Evolutionary conservation across 1,139 yeast genomes (phyloP).

Genomic region (Eremothecium cymbalariae): DNA sequence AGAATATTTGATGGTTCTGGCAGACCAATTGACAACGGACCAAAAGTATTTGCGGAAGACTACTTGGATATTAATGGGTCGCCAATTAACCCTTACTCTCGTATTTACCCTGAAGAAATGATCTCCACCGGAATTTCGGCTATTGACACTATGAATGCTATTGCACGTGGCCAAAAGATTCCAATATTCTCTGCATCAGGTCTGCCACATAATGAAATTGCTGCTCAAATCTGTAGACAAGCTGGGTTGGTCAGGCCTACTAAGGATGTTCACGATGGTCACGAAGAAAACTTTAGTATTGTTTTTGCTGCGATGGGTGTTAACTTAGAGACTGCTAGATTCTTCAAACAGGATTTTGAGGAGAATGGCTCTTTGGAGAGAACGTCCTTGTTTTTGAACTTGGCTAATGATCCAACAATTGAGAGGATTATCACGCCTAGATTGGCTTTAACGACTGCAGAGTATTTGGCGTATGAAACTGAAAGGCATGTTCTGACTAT

Average conservation of each 20-base stretch:
- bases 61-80: conserved; percentile 97
- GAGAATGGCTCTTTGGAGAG: conserved; percentile 98
- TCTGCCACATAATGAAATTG: conserved; percentile 98
- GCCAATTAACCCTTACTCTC: conserved; percentile 95
- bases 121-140: conserved; percentile 98
- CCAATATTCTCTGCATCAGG: conserved; percentile 99
- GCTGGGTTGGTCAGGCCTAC: conserved; percentile 99
- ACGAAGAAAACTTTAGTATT: conserved; percentile 96
- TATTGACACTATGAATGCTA: conserved; percentile 97
- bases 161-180: conserved; percentile 99
- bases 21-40: conserved; percentile 96
- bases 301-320: conserved; percentile 99
- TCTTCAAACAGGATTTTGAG: conserved; percentile 98
- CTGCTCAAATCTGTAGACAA: conserved; percentile 99
- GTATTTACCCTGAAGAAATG: conserved; percentile 99
- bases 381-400: conserved; percentile 88
- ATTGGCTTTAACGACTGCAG: conserved; percentile 98
- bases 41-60: conserved; percentile 96
- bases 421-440: conserved; percentile 99
- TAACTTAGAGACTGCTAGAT: conserved; percentile 81
- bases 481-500: conserved; percentile 98
- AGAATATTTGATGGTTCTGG: conserved; percentile 99
- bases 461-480: conserved; percentile 95
- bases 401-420: conserved; percentile 98
- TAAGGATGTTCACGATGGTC: conserved; percentile 98